Evolutionary conservation across 805 yeast genomes (phyloP), one percentile per base, ranked within the genome.

Genomic region (Candida khao-thaluensis): DNA sequence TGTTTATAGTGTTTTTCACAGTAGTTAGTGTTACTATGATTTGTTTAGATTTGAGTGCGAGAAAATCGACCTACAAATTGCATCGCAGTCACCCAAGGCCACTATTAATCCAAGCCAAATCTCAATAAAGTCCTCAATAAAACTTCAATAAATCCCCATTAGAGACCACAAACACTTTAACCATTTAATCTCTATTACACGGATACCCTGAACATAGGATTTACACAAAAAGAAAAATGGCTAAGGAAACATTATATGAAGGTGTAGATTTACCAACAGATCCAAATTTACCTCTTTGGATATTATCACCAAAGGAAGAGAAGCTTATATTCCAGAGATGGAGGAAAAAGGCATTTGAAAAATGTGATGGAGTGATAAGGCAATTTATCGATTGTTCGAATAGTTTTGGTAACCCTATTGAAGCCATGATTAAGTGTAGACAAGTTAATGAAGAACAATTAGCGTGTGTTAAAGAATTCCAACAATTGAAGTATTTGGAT

Each of bases 251-350:
- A 43, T 52, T 64, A 12, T 66, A 56, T 45, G 67, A 64, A 26
- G 68, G 60, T 28, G 56, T 62, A 7, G 68, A 65, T 20, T 59
- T 68, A 37, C 69, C 64, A 22, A 55, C 66, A 4, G 65, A 69
- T 49, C 73, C 73, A 23, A 62, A 60, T 46, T 62, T 85, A 18
- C 95, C 95, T 1, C 66, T 76, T 9, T 85, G 95, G 95, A 75
- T 83, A 46, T 64, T 85, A 16, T 76, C 86, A 0, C 91, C 93
- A 10, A 74, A 72, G 46, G 93, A 85, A 56, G 95, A 85, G 54
- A 80, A 79, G 59, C 75, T 79, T 42, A 80, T 83, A 24, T 77
- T 85, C 52, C 79, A 75, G 49, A 75, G 85, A 51, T 79, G 90
- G 81, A 77, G 84, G 57, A 72, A 66, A 42, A 69, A 70, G 52